phyloP scores from a whole-genome alignment of 2,329 filamentous ascomycete genomes.

The Didymella arachidicola region DNA sequence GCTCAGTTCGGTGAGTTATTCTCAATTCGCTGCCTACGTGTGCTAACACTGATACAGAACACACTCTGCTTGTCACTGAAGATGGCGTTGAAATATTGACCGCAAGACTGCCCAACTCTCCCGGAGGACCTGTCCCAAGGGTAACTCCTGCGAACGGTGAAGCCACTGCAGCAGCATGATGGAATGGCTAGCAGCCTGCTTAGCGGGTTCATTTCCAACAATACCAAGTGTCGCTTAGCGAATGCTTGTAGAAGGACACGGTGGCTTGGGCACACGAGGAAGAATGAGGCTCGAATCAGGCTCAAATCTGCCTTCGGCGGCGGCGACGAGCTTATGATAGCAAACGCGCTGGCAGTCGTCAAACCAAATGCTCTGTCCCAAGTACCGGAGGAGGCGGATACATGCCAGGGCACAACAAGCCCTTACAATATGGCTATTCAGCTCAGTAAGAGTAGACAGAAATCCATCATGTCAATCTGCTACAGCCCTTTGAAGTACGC shows the following conservation, averaged over 20 bases:
- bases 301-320: not conserved
- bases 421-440: not conserved
- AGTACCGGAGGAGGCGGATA: not conserved
- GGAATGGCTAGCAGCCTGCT: not conserved
- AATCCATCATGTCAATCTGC: not conserved
- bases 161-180: constrained; percentile 29
- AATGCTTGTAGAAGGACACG: constrained; percentile 8
- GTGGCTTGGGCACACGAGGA: constrained; percentile 4
- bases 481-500: not conserved
- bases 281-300: not conserved
- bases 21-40: too few species aligned
- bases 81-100: constrained; percentile 83
- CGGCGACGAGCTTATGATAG: not conserved
- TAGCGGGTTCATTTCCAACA: not conserved
- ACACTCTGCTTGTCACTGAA: constrained; percentile 83
- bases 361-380: not conserved
- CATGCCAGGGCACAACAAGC: not conserved
- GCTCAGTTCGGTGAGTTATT: constrained; percentile 82
- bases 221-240: not conserved
- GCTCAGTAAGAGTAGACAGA: not conserved
- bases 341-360: not conserved
- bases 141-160: constrained; percentile 50
- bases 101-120: constrained; percentile 74
- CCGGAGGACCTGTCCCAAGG: constrained; percentile 74
- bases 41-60: constrained; percentile 61